Evolutionary conservation across 2,329 filamentous ascomycete species (phyloP).

Genomic region (Dendrostoma leiphaemia): DNA sequence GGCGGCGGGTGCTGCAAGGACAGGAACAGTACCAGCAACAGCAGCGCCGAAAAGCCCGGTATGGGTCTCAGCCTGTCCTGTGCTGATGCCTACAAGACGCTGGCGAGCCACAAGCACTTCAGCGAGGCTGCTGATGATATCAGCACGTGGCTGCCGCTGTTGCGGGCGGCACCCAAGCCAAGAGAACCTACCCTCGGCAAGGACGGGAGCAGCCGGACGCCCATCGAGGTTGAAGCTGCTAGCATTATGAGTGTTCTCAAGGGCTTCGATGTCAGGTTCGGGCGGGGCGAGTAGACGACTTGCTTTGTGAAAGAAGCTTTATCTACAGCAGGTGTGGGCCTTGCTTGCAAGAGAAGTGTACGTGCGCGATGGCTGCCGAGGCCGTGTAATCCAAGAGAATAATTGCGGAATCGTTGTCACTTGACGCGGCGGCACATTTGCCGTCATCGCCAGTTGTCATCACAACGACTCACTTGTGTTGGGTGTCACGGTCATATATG

Average conservation of each 20-base stretch:
- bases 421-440: no score
- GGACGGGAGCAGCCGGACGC: conserved; percentile 37
- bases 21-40: conserved; percentile 23
- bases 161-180: conserved; percentile 55
- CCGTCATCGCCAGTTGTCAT: no score
- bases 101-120: conserved; percentile 75
- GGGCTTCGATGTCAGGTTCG: conserved; percentile 76
- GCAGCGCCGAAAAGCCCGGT: conserved; percentile 24
- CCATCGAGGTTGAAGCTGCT: conserved; percentile 77
- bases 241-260: conserved; percentile 85
- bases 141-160: conserved; percentile 71
- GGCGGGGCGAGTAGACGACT: conserved; percentile 31
- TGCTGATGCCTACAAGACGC: conserved; percentile 75
- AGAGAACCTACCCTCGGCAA: conserved; percentile 27
- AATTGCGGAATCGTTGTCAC: no score
- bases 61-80: conserved; percentile 64
- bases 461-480: no score
- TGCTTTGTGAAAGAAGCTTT: no score
- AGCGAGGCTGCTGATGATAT: conserved; percentile 71
- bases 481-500: no score
- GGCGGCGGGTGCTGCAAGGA: conserved; percentile 66
- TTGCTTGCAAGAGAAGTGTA: no score
- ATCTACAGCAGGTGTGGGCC: not conserved
- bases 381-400: no score
- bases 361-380: no score